Evolutionary conservation across 2,329 filamentous ascomycete genomes (phyloP).

Genomic region (Teratosphaeria pseudoeucalypti): DNA sequence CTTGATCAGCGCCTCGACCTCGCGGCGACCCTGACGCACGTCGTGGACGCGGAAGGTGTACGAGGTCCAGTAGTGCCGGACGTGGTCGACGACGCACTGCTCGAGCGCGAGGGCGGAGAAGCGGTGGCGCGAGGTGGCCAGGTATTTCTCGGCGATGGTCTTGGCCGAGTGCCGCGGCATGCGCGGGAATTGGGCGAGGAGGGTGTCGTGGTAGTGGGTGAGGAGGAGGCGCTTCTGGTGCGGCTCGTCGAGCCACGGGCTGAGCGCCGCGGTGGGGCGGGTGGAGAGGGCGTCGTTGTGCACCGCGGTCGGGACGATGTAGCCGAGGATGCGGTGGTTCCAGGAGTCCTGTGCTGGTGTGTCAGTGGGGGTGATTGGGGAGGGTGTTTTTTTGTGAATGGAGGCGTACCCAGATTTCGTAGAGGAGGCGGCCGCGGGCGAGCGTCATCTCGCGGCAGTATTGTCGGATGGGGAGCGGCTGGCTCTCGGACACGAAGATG

Average conservation of each 20-base stretch:
- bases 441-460: slow-evolving; percentile 1
- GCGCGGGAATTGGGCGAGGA: neutral
- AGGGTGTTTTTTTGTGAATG: neutral
- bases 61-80: neutral
- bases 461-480: neutral
- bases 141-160: neutral
- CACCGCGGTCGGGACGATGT: neutral
- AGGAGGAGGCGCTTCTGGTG: neutral
- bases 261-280: neutral
- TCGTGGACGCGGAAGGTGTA: neutral
- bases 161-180: neutral
- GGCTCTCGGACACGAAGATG: neutral
- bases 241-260: neutral
- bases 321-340: neutral
- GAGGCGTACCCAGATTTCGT: slow-evolving; percentile 1
- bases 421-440: neutral
- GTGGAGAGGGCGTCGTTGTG: neutral
- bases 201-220: neutral
- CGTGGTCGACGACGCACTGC: neutral
- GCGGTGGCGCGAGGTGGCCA: neutral
- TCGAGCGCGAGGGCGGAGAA: neutral
- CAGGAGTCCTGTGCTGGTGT: neutral
- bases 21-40: neutral
- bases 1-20: neutral
- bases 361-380: neutral